A percentile compares a stretch with the other conserved stretches of the same genome.
phyloP scores from a whole-genome alignment of 2,329 filamentous ascomycete genomes.

The Blastomyces silverae region DNA sequence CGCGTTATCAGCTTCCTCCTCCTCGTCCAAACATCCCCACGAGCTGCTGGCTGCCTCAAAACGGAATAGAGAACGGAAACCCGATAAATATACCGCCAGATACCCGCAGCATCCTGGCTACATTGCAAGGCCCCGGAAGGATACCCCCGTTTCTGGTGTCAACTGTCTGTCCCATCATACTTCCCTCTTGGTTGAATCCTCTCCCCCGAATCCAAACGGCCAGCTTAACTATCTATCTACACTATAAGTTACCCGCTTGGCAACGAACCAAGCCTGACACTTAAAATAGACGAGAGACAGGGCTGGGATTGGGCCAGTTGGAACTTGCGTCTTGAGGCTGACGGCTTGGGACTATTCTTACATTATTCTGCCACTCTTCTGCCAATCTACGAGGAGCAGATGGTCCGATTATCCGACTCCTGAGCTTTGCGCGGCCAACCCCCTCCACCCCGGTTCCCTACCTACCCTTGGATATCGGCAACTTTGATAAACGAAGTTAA shows the following conservation, averaged over 20 bases:
- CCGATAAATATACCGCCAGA: background rate
- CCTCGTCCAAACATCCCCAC: background rate
- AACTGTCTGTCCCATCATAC: background rate
- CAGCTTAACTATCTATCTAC: background rate
- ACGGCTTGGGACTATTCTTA: background rate
- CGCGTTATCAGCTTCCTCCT: background rate
- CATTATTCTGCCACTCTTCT: background rate
- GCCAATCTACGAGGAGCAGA: background rate
- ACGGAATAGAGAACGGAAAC: background rate
- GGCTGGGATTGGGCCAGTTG: conserved; percentile 1
- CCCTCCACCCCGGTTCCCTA: background rate
- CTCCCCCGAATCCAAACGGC: background rate
- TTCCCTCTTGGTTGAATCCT: background rate
- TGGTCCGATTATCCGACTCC: conserved; percentile 4
- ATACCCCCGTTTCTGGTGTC: background rate
- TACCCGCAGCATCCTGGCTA: background rate
- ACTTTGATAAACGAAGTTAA: background rate
- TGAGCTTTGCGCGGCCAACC: background rate
- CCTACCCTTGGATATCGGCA: background rate
- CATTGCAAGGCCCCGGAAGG: background rate
- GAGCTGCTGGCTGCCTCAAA: background rate
- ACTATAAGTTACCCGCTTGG: conserved; percentile 5
- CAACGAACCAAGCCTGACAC: background rate
- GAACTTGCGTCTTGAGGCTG: background rate
- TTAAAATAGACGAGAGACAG: conserved; percentile 3